These are phyloP conservation scores for Pyrenophora graminea DNA, from an alignment of 2,329 filamentous ascomycete species.

Conservation along the genomic window DNA sequence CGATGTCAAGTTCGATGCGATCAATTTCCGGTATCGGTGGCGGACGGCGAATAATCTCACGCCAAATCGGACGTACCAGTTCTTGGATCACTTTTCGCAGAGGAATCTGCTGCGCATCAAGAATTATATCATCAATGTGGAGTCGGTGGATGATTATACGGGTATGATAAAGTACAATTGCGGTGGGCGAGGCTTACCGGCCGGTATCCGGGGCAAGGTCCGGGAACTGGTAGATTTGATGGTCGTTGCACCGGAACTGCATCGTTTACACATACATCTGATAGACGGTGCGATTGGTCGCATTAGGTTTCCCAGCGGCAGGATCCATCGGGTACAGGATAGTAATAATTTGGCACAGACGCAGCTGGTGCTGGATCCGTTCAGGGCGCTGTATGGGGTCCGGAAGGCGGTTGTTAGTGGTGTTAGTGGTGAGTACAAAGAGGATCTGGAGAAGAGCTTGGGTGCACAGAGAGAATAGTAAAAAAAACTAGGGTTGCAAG, in stretches of 20 bases:
- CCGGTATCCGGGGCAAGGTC: conserved; percentile 50
- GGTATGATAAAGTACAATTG: conserved; percentile 59
- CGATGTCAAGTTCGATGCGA: conserved; percentile 50
- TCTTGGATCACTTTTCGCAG: conserved; percentile 50
- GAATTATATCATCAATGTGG: conserved; percentile 51
- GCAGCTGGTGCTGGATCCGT: conserved; percentile 51
- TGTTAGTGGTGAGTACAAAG: conserved; percentile 46
- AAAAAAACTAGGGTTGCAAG: background rate
- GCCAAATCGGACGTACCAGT: conserved; percentile 46
- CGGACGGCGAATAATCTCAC: conserved; percentile 49
- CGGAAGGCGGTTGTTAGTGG: conserved; percentile 45
- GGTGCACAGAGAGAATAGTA: conserved; percentile 19
- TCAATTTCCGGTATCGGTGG: conserved; percentile 53
- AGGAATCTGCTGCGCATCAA: conserved; percentile 49
- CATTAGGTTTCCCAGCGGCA: conserved; percentile 34
- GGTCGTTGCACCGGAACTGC: conserved; percentile 26
- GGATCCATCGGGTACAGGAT: conserved; percentile 42
- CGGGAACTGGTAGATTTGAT: conserved; percentile 48
- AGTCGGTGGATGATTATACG: conserved; percentile 55
- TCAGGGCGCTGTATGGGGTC: conserved; percentile 44
- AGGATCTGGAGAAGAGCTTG: conserved; percentile 42
- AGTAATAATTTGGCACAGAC: conserved; percentile 42
- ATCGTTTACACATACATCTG: conserved; percentile 38
- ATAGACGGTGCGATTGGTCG: conserved; percentile 37
- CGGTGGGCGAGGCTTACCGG: conserved; percentile 50